A percentile compares a stretch with the other conserved stretches of the same genome.
Evolutionary conservation across 495 filamentous ascomycete species (phyloP).

Genomic region (Penicillium nucicola): DNA sequence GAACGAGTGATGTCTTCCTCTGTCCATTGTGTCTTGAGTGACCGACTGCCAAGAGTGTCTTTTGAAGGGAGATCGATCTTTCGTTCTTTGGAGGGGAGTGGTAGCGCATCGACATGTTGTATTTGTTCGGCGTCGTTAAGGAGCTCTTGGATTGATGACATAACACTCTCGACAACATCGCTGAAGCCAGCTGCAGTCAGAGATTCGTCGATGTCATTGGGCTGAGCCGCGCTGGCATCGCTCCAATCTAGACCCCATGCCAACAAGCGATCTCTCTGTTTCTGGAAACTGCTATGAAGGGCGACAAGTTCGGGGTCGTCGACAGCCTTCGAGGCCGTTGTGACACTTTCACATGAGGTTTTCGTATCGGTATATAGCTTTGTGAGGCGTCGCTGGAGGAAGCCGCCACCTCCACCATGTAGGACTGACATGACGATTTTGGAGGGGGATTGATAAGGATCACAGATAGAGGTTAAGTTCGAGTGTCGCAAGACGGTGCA

Average conservation of each 20-base stretch:
- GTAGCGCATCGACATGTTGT: conserved; percentile 53
- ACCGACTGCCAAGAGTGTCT: conserved; percentile 29
- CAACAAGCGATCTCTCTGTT: conserved; percentile 62
- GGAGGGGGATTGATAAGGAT: conserved; percentile 23
- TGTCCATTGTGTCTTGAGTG: conserved; percentile 47
- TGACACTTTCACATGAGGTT: conserved; percentile 78
- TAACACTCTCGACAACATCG: conserved; percentile 82
- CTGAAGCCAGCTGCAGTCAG: conserved; percentile 79
- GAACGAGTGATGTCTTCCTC: conserved; percentile 47
- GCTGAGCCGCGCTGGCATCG: conserved; percentile 60
- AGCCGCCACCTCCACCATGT: conserved; percentile 44
- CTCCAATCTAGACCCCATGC: conserved; percentile 93
- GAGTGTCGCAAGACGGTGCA: not conserved
- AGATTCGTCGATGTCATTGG: conserved; percentile 82
- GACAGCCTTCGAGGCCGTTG: conserved; percentile 61
- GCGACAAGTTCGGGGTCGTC: conserved; percentile 52
- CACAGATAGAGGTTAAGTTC: conserved; percentile 12
- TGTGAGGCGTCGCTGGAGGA: conserved; percentile 67
- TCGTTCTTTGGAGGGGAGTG: conserved; percentile 36
- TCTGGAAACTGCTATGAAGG: conserved; percentile 56
- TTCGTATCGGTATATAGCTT: conserved; percentile 93
- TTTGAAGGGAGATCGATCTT: conserved; percentile 35
- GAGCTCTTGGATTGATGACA: conserved; percentile 84
- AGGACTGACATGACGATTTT: conserved; percentile 44
- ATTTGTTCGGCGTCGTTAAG: conserved; percentile 80